Conservation (phyloP, 495 filamentous ascomycete genomes). For the Achaetomiella virescens region DNA sequence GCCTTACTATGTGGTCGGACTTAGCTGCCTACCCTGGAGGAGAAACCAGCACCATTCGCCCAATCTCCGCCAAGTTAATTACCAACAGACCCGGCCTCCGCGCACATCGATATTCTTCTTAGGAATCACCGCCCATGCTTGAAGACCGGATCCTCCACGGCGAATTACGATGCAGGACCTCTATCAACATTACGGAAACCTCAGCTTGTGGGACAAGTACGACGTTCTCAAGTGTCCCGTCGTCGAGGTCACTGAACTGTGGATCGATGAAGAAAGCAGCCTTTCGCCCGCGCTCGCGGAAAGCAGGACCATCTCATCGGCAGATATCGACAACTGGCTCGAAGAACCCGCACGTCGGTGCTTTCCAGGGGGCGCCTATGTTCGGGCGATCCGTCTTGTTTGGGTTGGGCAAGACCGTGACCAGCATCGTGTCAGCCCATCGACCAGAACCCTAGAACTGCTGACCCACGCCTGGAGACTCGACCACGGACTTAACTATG, state of each 20-base stretch:
- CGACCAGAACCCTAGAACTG: slow-evolving; percentile 4
- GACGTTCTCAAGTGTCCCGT: slow-evolving; percentile 15
- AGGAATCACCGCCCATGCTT: neutral
- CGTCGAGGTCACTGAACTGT: slow-evolving; percentile 23
- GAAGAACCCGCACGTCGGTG: slow-evolving; percentile 12
- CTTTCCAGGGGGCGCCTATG: slow-evolving; percentile 6
- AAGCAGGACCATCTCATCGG: slow-evolving; percentile 3
- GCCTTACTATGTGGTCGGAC: no score
- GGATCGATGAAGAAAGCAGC: slow-evolving; percentile 10
- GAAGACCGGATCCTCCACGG: no score
- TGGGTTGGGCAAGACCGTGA: slow-evolving; percentile 20
- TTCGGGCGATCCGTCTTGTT: slow-evolving; percentile 12
- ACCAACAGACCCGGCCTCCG: no score
- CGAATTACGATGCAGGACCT: slow-evolving; percentile 18
- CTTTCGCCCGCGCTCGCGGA: neutral
- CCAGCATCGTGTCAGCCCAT: slow-evolving; percentile 9
- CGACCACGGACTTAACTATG: slow-evolving; percentile 16
- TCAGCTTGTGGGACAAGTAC: slow-evolving; percentile 19
- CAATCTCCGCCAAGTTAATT: no score
- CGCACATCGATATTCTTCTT: neutral
- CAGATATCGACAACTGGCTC: slow-evolving; percentile 23
- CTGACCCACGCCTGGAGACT: slow-evolving; percentile 16
- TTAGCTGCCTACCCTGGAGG: no score
- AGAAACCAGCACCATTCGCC: no score
- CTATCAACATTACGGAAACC: slow-evolving; percentile 19